phyloP scores from a whole-genome alignment of 2,329 filamentous ascomycete species.

The Xylariaceae sp. region DNA sequence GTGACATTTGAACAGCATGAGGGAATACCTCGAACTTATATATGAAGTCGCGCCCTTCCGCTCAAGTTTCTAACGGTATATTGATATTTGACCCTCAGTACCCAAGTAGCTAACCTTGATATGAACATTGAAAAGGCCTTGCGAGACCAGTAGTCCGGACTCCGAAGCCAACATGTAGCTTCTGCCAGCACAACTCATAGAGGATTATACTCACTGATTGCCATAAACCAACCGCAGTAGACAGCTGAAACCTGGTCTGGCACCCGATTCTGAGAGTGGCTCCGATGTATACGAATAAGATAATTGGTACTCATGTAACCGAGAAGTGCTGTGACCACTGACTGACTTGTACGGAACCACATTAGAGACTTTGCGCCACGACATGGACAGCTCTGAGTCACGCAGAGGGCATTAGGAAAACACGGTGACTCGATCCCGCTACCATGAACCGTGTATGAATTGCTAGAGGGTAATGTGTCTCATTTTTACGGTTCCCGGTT shows the following conservation, averaged over 20 bases:
- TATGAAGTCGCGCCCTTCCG: too few species aligned
- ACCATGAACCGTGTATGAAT: background rate
- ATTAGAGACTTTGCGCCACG: constrained; percentile 4
- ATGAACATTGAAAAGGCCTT: too few species aligned
- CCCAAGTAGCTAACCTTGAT: too few species aligned
- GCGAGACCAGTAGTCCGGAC: too few species aligned
- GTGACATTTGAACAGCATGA: too few species aligned
- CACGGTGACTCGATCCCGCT: background rate
- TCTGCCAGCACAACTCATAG: background rate
- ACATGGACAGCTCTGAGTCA: constrained; percentile 12
- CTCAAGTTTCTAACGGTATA: too few species aligned
- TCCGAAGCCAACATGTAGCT: background rate
- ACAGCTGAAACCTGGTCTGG: constrained; percentile 1
- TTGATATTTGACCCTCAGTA: too few species aligned
- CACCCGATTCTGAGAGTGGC: background rate
- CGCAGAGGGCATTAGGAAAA: background rate
- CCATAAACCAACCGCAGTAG: background rate
- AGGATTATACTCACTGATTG: background rate
- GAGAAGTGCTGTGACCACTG: background rate
- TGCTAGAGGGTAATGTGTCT: background rate
- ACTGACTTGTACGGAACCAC: constrained; percentile 14
- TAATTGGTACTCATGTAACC: constrained; percentile 6
- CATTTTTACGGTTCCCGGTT: background rate
- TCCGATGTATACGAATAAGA: constrained; percentile 14
- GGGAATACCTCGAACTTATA: too few species aligned